Percentiles rank a stretch among this genome's conserved stretches.
phyloP scores from a whole-genome alignment of 2,329 filamentous ascomycete species.

The Alternaria incomplexa region DNA sequence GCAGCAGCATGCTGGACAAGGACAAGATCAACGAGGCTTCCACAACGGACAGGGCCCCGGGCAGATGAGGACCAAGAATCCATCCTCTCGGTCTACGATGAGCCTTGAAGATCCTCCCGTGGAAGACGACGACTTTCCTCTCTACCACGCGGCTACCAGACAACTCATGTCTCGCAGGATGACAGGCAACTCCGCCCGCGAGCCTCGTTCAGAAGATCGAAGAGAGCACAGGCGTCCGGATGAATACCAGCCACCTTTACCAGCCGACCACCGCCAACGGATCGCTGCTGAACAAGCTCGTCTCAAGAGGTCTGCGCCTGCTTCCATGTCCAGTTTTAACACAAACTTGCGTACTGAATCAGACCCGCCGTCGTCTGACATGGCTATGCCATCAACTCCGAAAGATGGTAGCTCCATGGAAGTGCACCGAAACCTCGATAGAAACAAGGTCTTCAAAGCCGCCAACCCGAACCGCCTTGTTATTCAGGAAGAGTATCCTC shows the following conservation, averaged over 20 bases:
- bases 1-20: not conserved
- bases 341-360: slow-evolving; percentile 46
- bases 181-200: not conserved
- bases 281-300: slow-evolving; percentile 29
- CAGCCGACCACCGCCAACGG: slow-evolving; percentile 27
- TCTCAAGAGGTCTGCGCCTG: slow-evolving; percentile 25
- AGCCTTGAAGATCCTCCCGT: slow-evolving; percentile 26
- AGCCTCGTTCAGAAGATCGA: not conserved
- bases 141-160: slow-evolving; percentile 10
- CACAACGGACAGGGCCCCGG: slow-evolving; percentile 11
- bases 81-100: slow-evolving; percentile 23
- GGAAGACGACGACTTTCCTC: not conserved
- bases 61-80: slow-evolving; percentile 31
- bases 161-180: slow-evolving; percentile 12
- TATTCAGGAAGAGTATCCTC: slow-evolving; percentile 25
- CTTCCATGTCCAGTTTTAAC: slow-evolving; percentile 39
- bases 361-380: slow-evolving; percentile 52
- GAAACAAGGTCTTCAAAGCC: slow-evolving; percentile 34
- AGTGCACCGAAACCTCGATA: slow-evolving; percentile 29
- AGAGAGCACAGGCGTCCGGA: not conserved
- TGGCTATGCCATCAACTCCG: slow-evolving; percentile 53
- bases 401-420: slow-evolving; percentile 46
- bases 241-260: slow-evolving; percentile 23
- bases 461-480: slow-evolving; percentile 30
- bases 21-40: not conserved